Conservation (phyloP, 495 filamentous ascomycete species). For the Apiosordaria backusii region DNA sequence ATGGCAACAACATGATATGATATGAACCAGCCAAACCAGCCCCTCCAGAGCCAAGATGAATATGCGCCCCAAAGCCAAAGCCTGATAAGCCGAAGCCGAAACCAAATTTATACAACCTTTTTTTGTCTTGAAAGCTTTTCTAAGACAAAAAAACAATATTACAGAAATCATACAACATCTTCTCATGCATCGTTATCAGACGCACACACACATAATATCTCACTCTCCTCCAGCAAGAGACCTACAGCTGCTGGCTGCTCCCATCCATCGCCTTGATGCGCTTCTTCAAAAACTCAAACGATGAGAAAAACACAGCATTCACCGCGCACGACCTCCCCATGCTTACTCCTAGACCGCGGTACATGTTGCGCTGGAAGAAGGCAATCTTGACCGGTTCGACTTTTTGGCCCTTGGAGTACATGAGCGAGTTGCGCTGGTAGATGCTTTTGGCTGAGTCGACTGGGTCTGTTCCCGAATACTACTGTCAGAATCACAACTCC, state of each 20-base stretch:
- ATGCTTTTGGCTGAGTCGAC: slow-evolving; percentile 81
- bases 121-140: not conserved
- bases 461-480: slow-evolving; percentile 47
- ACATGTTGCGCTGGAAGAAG: slow-evolving; percentile 71
- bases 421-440: slow-evolving; percentile 76
- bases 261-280: slow-evolving; percentile 58
- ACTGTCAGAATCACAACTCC: not conserved
- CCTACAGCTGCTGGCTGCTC: not conserved
- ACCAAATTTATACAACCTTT: slow-evolving; percentile 5
- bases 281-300: slow-evolving; percentile 74
- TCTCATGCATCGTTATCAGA: not conserved
- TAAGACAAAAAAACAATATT: not conserved
- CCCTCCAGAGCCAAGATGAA: not conserved
- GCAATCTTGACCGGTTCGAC: slow-evolving; percentile 61
- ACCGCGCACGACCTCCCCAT: slow-evolving; percentile 70
- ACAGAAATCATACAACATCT: not conserved
- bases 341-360: slow-evolving; percentile 71
- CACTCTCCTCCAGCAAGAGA: not conserved
- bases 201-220: not conserved
- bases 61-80: not conserved
- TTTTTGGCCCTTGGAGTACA: slow-evolving; percentile 57
- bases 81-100: not conserved
- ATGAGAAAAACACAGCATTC: slow-evolving; percentile 77
- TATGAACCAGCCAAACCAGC: not conserved
- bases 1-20: not conserved